Evolutionary conservation across 2,329 filamentous ascomycete genomes (phyloP), one percentile per base, ranked within the genome.

Genomic region (Aspergillus sp.): DNA sequence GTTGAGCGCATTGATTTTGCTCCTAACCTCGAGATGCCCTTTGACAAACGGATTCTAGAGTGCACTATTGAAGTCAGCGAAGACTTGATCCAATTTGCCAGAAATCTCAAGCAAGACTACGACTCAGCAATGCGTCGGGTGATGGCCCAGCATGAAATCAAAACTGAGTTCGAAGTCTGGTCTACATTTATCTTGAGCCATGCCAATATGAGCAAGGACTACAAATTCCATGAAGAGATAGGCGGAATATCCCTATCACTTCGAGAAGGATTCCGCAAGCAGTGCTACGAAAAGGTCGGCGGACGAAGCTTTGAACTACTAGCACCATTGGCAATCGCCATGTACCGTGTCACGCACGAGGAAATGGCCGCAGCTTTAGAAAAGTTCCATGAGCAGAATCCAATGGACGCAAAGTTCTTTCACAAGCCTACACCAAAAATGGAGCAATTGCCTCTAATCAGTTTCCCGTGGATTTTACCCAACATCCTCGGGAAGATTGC

Each of bases 141-240:
- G 43, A 90, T 97, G 82, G 85, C 82, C 1, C 90, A 95, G 57
- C 82, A 90, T 53, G 85, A 86, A 35, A 86, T 97, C 44, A 69
- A 72, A 12, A 95, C 87, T 0, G 93, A 98, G 57, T 96, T 95
- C 52, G 93, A 98, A 65, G 79, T 95, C 8, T 96, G 85, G 82
- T 85, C 89, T 0, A 84, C 88, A 0, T 97, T 96, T 63, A 81
- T 90, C 2, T 73, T 97, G 45, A 77, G 78, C 1, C 88, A 86
- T 58, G 86, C 87, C 7, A 76, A 81, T 0, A 77, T 88, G 27
- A 82, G 79, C 30, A 79, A 76, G 7, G 88, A 93, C 50, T 97
- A 94, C 71, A 95, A 93, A 58, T 80, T 90, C 38, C 83, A 90
- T 39, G 91, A 98, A 64, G 85, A 87, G 11, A 81, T 97, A 29